Percentiles rank a stretch among this genome's conserved stretches.
phyloP scores from a whole-genome alignment of 805 yeast genomes.

The Candida namnaoensis region DNA sequence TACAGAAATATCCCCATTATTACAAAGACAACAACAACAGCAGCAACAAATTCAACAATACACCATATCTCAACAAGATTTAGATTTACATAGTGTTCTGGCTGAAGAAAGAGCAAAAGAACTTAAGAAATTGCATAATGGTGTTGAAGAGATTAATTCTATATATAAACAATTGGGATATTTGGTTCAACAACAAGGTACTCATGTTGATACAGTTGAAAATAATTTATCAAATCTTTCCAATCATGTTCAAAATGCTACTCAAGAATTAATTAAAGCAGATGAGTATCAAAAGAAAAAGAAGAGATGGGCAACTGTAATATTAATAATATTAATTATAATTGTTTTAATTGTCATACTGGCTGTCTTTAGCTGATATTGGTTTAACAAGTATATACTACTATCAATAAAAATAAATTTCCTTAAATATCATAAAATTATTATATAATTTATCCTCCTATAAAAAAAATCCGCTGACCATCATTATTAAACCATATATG shows the following conservation, averaged over 20 bases:
- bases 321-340: conserved; percentile 49
- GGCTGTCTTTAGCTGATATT: conserved; percentile 25
- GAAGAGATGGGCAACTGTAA: conserved; percentile 66
- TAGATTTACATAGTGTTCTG: conserved; percentile 54
- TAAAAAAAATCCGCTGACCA: too few species aligned
- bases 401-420: too few species aligned
- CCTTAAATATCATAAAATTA: too few species aligned
- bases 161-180: conserved; percentile 77
- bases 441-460: too few species aligned
- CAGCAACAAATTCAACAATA: conserved; percentile 29
- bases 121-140: conserved; percentile 62
- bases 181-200: conserved; percentile 78
- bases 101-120: conserved; percentile 71
- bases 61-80: conserved; percentile 34
- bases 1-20: conserved; percentile 10
- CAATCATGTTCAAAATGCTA: conserved; percentile 60
- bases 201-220: conserved; percentile 75
- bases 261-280: conserved; percentile 63
- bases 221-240: conserved; percentile 62
- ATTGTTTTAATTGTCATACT: conserved; percentile 50
- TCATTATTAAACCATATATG: too few species aligned
- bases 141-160: conserved; percentile 77
- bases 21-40: conserved; percentile 17
- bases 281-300: conserved; percentile 63
- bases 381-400: too few species aligned